These are phyloP conservation scores for Leishmania martiniquensis DNA, from an alignment of 208 protist genomes.

Conservation along the genomic window DNA sequence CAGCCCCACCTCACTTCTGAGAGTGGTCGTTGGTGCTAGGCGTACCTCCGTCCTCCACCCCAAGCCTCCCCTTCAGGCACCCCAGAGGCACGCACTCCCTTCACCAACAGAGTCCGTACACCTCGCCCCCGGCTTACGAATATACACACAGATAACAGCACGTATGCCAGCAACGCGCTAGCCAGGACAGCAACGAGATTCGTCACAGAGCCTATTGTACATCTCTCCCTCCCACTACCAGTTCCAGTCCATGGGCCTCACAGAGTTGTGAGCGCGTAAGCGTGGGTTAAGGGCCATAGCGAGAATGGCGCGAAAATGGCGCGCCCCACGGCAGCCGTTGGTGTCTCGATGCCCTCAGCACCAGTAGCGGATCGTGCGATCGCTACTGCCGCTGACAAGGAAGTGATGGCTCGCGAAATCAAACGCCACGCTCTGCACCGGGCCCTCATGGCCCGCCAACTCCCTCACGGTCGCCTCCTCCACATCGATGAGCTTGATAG, in stretches of 20 bases:
- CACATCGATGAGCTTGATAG: slow-evolving; percentile 95
- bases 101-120: not conserved
- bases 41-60: not conserved
- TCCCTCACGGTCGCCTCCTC: slow-evolving; percentile 69
- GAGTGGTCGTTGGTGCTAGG: not conserved
- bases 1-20: not conserved
- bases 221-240: not conserved
- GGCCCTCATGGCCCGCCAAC: slow-evolving; percentile 76
- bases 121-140: not conserved
- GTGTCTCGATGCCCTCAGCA: slow-evolving; percentile 31
- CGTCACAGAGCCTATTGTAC: not conserved
- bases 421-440: slow-evolving; percentile 91
- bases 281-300: not conserved
- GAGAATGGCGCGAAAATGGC: not conserved
- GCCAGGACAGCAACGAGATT: not conserved
- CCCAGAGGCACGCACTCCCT: no score
- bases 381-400: slow-evolving; percentile 82
- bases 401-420: slow-evolving; percentile 73
- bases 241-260: not conserved
- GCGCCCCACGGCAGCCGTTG: no score
- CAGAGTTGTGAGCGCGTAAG: not conserved
- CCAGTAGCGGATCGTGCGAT: slow-evolving; percentile 89
- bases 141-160: not conserved
- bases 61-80: not conserved
- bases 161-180: not conserved